A percentile compares a stretch with the other conserved stretches of the same genome.
Conservation (phyloP, 1,284 basidiomycete genomes). For the Cryptococcus hybrid region DNA sequence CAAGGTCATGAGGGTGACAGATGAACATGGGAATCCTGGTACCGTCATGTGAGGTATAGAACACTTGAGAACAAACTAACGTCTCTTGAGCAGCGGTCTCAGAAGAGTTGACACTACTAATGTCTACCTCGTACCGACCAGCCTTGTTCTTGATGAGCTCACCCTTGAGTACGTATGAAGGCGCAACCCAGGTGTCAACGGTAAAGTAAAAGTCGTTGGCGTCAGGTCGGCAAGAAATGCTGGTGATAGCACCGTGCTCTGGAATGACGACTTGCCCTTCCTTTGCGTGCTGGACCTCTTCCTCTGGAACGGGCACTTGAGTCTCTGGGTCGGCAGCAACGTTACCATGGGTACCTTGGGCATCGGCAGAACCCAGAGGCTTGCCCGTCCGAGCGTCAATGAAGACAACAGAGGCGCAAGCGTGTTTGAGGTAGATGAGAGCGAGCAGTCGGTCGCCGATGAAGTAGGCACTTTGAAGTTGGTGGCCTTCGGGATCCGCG, state of each 20-base stretch:
- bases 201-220: conserved; percentile 16
- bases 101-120: conserved; percentile 5
- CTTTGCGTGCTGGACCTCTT: conserved; percentile 10
- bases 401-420: conserved; percentile 19
- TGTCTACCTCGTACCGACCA: conserved; percentile 9
- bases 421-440: conserved; percentile 18
- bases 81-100: conserved; percentile 6
- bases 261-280: conserved; percentile 13
- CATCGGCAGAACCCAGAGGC: conserved; percentile 15
- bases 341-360: conserved; percentile 12
- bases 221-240: conserved; percentile 11
- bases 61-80: conserved; percentile 14
- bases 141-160: neutral
- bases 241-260: conserved; percentile 17
- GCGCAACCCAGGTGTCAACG: conserved; percentile 20
- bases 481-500: conserved; percentile 8
- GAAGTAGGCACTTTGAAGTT: conserved; percentile 10
- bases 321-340: conserved; percentile 4
- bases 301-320: conserved; percentile 13
- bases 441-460: conserved; percentile 13
- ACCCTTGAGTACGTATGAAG: conserved; percentile 18
- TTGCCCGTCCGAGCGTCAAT: conserved; percentile 15
- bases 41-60: conserved; percentile 17
- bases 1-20: conserved; percentile 14
- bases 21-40: conserved; percentile 19